Percentiles rank a stretch among this genome's conserved stretches.
Evolutionary conservation across 805 yeast species (phyloP).

Genomic region (Candida namnaoensis): DNA sequence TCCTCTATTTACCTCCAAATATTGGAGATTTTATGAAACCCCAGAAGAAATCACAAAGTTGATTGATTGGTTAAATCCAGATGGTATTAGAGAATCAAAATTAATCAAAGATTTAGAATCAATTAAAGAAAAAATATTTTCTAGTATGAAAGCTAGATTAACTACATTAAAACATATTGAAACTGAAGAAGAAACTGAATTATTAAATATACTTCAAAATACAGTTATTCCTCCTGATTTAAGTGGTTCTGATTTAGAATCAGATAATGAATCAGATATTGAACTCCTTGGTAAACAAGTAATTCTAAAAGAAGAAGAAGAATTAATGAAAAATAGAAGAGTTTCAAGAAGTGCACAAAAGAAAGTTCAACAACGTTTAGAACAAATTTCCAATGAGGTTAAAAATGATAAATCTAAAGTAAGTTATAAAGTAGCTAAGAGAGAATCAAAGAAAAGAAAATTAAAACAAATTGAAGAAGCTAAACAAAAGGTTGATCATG

Average conservation of each 20-base stretch:
- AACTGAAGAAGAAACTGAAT: conserved; percentile 32
- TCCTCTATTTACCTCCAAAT: conserved; percentile 37
- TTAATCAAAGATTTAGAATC: conserved; percentile 52
- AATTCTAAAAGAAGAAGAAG: neutral
- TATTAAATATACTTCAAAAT: conserved; percentile 30
- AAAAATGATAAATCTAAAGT: conserved; percentile 20
- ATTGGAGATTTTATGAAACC: conserved; percentile 69
- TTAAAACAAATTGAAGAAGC: conserved; percentile 26
- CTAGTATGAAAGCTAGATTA: conserved; percentile 51
- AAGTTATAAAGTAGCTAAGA: conserved; percentile 25
- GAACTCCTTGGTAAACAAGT: neutral
- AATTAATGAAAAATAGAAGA: conserved; percentile 9
- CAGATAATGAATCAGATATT: conserved; percentile 5
- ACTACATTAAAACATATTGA: conserved; percentile 36
- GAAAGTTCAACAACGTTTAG: conserved; percentile 10
- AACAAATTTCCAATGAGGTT: conserved; percentile 1
- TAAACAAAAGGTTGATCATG: conserved; percentile 23
- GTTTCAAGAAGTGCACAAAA: conserved; percentile 14
- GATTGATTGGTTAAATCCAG: conserved; percentile 59
- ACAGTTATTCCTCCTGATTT: conserved; percentile 22
- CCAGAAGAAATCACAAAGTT: conserved; percentile 48
- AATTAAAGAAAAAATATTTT: conserved; percentile 41
- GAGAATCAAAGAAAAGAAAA: conserved; percentile 25
- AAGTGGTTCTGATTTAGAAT: conserved; percentile 13
- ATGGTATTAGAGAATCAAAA: conserved; percentile 66